Percentiles rank a stretch among this genome's conserved stretches.
Conservation (phyloP, 2,329 filamentous ascomycete species). For the Microdochium trichocladiopsis region DNA sequence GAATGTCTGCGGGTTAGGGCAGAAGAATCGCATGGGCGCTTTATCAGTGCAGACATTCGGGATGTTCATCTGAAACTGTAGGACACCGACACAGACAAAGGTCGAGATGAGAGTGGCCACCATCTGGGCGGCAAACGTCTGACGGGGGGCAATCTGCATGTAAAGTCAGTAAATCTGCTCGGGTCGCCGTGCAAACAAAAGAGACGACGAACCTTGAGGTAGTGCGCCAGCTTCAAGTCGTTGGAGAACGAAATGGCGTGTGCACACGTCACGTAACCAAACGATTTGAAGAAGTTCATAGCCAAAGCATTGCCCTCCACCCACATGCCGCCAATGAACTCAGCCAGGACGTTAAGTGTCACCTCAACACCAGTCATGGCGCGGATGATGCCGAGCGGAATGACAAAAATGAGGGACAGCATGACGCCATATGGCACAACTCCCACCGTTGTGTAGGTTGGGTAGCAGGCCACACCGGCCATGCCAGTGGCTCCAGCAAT, state of each 20-base stretch:
- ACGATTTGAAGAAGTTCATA: slow-evolving; percentile 49
- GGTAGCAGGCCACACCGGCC: slow-evolving; percentile 38
- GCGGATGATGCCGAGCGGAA: slow-evolving; percentile 44
- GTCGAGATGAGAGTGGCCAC: slow-evolving; percentile 47
- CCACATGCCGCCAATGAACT: slow-evolving; percentile 44
- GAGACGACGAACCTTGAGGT: slow-evolving; percentile 18
- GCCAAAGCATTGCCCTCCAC: slow-evolving; percentile 42
- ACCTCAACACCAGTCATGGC: slow-evolving; percentile 46
- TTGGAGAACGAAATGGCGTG: slow-evolving; percentile 44
- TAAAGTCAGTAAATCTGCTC: not conserved
- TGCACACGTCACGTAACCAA: slow-evolving; percentile 34
- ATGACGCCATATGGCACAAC: slow-evolving; percentile 44
- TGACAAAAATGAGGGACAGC: slow-evolving; percentile 41
- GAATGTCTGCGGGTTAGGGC: slow-evolving; percentile 46
- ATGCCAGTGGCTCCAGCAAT: slow-evolving; percentile 38
- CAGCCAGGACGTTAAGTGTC: slow-evolving; percentile 44
- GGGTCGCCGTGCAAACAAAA: not conserved
- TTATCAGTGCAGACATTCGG: slow-evolving; percentile 10
- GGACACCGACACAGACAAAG: slow-evolving; percentile 40
- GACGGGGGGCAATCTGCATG: slow-evolving; percentile 43
- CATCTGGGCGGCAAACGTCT: slow-evolving; percentile 53
- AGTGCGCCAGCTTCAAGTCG: slow-evolving; percentile 21
- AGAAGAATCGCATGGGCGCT: slow-evolving; percentile 37
- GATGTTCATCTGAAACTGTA: slow-evolving; percentile 27
- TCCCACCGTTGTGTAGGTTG: slow-evolving; percentile 41